Evolutionary conservation across 2,329 filamentous ascomycete genomes (phyloP), one percentile per base, ranked within the genome.

Genomic region (Phaeophleospora eucalypticola): DNA sequence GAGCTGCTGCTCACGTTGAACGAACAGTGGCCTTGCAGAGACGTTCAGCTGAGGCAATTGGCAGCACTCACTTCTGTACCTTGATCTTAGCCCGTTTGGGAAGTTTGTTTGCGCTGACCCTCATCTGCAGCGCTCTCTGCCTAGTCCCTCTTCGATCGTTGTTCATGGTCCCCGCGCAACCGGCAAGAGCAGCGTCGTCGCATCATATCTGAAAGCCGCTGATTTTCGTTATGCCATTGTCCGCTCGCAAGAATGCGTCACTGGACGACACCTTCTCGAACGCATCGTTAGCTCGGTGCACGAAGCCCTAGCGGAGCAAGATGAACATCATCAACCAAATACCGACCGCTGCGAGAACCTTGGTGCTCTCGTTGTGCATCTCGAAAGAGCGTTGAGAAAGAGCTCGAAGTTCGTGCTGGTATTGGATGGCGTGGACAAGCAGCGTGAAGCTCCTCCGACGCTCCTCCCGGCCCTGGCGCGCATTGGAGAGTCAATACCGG

Each of bases 101-200:
- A 37, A 35, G 36, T 19, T 34, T 27, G n/a, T 6, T 10, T 17
- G n/a, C 15, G 18, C 24, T 27, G 21, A 41, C 43, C 49, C 42
- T 48, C 44, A 17, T 18, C 27, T 40, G 33, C 62, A 87, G 81
- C 79, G 82, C 17, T 68, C 72, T 38, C 75, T 83, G n/a, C 83
- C 87, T 21, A 83, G 81, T 46, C 86, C 86, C 46, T 74, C 81
- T 9, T 86, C 87, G 50, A 67, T 96, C 9, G 82, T 96, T 17
- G 68, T 94, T 40, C 83, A 97, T 66, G 93, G 93, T 41, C 81
- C 89, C 21, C 83, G 90, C 60, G 85, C 89, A 2, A 95, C 90
- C 0, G 91, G 89, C 34, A 97, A 97, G 71, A 87, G 82, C 24
- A 79, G 80, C 39, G 77, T 95, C 41, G 74, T 84, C 3, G 74